phyloP scores from a whole-genome alignment of 306 rosid genomes.

The Argentina anserina region DNA sequence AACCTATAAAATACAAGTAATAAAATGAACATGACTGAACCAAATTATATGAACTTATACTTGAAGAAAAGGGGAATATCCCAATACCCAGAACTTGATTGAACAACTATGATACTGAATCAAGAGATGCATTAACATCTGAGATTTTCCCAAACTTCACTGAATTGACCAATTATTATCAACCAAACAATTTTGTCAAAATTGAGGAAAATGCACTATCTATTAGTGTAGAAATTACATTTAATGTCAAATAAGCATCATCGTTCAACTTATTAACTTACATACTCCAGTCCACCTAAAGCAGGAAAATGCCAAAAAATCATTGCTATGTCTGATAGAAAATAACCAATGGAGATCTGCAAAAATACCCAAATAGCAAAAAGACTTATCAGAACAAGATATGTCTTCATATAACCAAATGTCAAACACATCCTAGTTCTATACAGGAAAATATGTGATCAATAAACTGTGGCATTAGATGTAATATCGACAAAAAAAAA shows the following conservation, averaged over 20 bases:
- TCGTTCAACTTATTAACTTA: conserved; percentile 40
- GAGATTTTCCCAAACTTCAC: background rate
- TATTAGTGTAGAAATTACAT: background rate
- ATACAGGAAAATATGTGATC: background rate
- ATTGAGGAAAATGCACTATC: background rate
- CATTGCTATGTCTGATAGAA: conserved; percentile 79
- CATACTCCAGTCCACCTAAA: conserved; percentile 87
- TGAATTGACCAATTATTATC: background rate
- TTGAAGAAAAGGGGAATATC: background rate
- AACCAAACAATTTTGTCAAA: background rate
- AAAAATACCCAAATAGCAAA: conserved; percentile 12
- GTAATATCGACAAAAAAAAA: background rate
- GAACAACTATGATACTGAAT: background rate
- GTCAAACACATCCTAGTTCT: background rate
- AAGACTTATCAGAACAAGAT: conserved; percentile 9
- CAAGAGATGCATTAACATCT: background rate
- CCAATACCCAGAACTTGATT: background rate
- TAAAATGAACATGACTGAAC: conserved; percentile 23
- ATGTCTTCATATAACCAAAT: conserved; percentile 6
- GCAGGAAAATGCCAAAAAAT: conserved; percentile 78
- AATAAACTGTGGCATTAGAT: background rate
- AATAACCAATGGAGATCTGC: conserved; percentile 87
- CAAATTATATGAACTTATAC: conserved; percentile 12
- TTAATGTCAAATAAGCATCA: conserved; percentile 13
- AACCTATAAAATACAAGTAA: conserved; percentile 43